A percentile compares a stretch with the other conserved stretches of the same genome.
These are phyloP conservation scores for Suhomyces yuchorum DNA, from an alignment of 1,139 yeast species.

Conservation along the genomic window DNA sequence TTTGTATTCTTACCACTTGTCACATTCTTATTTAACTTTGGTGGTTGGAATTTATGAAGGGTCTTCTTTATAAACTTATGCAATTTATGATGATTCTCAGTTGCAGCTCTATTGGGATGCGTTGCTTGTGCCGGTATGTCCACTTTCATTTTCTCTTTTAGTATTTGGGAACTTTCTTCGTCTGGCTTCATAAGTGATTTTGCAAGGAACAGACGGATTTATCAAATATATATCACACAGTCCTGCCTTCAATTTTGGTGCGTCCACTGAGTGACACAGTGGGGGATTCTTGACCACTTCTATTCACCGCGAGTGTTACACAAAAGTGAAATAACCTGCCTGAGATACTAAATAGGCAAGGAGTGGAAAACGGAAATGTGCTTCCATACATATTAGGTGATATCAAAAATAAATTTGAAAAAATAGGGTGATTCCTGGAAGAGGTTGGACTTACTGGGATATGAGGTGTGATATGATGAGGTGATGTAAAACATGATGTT, in stretches of 20 bases:
- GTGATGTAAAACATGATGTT: background rate
- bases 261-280: conserved; percentile 9
- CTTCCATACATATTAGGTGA: conserved; percentile 13
- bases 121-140: background rate
- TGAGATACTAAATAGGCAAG: conserved; percentile 7
- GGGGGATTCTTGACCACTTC: conserved; percentile 10
- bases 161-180: background rate
- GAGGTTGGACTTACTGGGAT: background rate
- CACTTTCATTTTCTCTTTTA: background rate
- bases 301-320: conserved; percentile 4
- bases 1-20: background rate
- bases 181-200: background rate
- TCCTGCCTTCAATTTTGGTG: conserved; percentile 1
- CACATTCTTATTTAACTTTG: background rate
- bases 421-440: background rate
- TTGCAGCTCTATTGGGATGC: background rate
- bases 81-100: conserved; percentile 13
- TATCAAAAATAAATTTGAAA: background rate
- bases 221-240: background rate
- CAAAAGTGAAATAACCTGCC: conserved; percentile 9
- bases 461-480: background rate
- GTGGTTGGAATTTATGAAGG: conserved; percentile 15
- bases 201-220: background rate
- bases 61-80: conserved; percentile 20
- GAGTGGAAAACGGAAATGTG: conserved; percentile 9